Conservation (phyloP, 2,329 filamentous ascomycete genomes). For the Monosporascus sp. region DNA sequence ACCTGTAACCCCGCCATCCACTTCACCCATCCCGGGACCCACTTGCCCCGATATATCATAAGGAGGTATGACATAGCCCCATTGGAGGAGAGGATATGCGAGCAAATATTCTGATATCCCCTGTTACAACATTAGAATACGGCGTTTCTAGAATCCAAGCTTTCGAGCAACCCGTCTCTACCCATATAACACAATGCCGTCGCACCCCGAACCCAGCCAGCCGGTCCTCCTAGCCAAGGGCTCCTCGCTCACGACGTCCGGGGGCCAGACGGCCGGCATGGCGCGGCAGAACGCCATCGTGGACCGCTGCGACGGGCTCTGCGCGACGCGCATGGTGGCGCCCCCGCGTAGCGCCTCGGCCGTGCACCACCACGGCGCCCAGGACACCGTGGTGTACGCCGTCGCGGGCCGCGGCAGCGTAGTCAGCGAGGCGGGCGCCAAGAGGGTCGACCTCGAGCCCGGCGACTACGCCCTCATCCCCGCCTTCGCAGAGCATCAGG, state of each 20-base stretch:
- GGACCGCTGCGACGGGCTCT: slow-evolving; percentile 41
- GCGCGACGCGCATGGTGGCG: slow-evolving; percentile 43
- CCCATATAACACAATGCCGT: slow-evolving; percentile 7
- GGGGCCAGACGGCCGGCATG: slow-evolving; percentile 49
- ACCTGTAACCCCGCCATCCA: neutral
- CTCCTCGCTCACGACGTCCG: slow-evolving; percentile 30
- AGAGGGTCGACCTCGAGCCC: slow-evolving; percentile 39
- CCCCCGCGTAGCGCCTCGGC: slow-evolving; percentile 41
- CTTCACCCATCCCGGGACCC: too few relatives aligned
- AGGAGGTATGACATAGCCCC: too few relatives aligned
- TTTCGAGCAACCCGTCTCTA: neutral
- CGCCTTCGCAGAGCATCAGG: slow-evolving; percentile 48
- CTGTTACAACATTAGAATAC: too few relatives aligned
- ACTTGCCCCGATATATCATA: too few relatives aligned
- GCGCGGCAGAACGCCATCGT: slow-evolving; percentile 41
- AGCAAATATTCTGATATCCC: too few relatives aligned
- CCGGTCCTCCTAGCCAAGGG: slow-evolving; percentile 32
- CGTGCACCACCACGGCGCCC: slow-evolving; percentile 48
- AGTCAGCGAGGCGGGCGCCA: slow-evolving; percentile 42
- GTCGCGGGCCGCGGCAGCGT: slow-evolving; percentile 42
- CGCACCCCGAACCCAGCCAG: slow-evolving; percentile 19
- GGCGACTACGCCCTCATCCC: slow-evolving; percentile 52
- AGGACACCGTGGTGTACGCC: slow-evolving; percentile 50
- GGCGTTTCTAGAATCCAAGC: too few relatives aligned
- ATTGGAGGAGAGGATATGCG: too few relatives aligned